phyloP scores from a whole-genome alignment of 805 yeast genomes.

The Isabelozyma gotoi region DNA sequence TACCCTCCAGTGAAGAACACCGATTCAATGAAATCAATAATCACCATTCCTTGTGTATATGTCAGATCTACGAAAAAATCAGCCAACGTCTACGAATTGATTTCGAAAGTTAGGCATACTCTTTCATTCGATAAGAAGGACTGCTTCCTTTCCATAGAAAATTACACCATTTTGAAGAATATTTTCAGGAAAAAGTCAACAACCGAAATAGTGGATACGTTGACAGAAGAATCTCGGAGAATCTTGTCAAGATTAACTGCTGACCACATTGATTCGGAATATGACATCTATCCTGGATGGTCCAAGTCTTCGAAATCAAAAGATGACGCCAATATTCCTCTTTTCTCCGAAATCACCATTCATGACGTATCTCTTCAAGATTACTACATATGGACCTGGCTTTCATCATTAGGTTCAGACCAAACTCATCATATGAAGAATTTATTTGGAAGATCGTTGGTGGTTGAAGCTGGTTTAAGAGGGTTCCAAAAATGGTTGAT shows the following conservation, averaged over 20 bases:
- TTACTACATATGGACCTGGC: constrained; percentile 91
- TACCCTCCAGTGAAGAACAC: constrained; percentile 68
- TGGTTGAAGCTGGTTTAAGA: constrained; percentile 76
- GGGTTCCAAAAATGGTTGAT: constrained; percentile 81
- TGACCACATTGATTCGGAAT: constrained; percentile 34
- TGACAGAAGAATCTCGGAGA: constrained; percentile 74
- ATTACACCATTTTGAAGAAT: constrained; percentile 70
- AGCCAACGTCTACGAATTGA: constrained; percentile 54
- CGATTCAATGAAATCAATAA: constrained; percentile 34
- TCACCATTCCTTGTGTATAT: constrained; percentile 62
- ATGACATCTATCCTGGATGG: constrained; percentile 43
- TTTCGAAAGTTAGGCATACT: constrained; percentile 48
- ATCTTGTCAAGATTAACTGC: constrained; percentile 41
- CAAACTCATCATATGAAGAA: constrained; percentile 63
- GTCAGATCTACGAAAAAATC: constrained; percentile 53
- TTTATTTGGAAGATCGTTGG: constrained; percentile 77
- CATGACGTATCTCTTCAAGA: constrained; percentile 75
- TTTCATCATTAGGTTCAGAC: constrained; percentile 72
- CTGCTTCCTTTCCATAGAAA: constrained; percentile 71
- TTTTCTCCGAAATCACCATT: constrained; percentile 40
- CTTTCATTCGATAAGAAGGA: constrained; percentile 70
- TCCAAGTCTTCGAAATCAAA: constrained; percentile 5
- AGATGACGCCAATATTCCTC: constrained; percentile 27
- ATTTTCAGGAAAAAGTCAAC: constrained; percentile 59
- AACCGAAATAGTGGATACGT: constrained; percentile 55